phyloP scores from a whole-genome alignment of 2,329 filamentous ascomycete genomes.

The Aspergillus latus region DNA sequence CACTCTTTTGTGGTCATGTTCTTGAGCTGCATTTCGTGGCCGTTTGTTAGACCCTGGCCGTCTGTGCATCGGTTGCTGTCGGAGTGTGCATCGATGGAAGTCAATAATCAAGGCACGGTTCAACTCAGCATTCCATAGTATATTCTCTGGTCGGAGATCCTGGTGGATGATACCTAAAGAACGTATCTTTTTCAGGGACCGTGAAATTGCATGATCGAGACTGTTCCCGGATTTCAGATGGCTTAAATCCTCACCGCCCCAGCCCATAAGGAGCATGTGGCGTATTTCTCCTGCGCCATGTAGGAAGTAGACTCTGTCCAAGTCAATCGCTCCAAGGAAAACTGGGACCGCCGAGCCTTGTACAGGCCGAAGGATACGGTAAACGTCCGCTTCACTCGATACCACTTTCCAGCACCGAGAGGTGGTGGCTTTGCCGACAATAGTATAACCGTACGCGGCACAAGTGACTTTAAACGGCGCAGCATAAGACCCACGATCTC shows the following conservation, averaged over 20 bases:
- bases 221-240: neutral
- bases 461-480: conserved; percentile 31
- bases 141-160: conserved; percentile 24
- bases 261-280: conserved; percentile 35
- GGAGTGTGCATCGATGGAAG: conserved; percentile 21
- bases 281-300: conserved; percentile 25
- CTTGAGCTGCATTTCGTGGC: neutral
- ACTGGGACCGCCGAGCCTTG: conserved; percentile 32
- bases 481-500: conserved; percentile 25
- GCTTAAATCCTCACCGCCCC: conserved; percentile 22
- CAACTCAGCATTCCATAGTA: conserved; percentile 29
- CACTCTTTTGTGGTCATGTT: neutral
- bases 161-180: conserved; percentile 21
- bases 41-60: neutral
- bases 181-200: conserved; percentile 14
- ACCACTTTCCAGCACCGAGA: conserved; percentile 26
- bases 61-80: neutral
- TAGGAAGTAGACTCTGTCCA: conserved; percentile 29
- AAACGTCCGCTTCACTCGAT: conserved; percentile 28
- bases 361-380: conserved; percentile 21
- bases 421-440: conserved; percentile 34
- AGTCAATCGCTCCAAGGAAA: conserved; percentile 28
- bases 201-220: conserved; percentile 7
- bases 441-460: conserved; percentile 25
- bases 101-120: conserved; percentile 17